Evolutionary conservation across 2,329 filamentous ascomycete species (phyloP).

Genomic region (Aspergillus fumigatiaffinis): DNA sequence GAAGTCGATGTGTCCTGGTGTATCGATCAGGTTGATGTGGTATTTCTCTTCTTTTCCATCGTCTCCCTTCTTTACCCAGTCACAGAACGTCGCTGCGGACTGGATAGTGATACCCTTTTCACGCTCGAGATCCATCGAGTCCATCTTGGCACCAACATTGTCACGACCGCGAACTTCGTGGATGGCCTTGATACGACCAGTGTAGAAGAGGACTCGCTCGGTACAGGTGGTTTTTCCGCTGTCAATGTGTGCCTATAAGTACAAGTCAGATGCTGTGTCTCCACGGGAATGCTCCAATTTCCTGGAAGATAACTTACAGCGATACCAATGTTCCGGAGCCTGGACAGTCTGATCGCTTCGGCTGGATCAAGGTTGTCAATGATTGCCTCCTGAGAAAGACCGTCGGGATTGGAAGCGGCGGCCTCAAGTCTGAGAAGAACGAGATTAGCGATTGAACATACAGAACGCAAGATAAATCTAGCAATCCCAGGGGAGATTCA

Average conservation of each 20-base stretch:
- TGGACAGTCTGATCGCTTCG: slow-evolving; percentile 72
- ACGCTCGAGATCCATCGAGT: slow-evolving; percentile 97
- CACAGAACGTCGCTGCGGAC: slow-evolving; percentile 94
- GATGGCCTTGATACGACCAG: slow-evolving; percentile 91
- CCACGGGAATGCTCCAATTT: background rate
- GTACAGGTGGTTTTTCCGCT: slow-evolving; percentile 96
- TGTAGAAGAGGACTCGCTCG: slow-evolving; percentile 97
- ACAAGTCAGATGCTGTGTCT: background rate
- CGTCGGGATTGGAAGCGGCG: slow-evolving; percentile 54
- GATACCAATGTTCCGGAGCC: slow-evolving; percentile 95
- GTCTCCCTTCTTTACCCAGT: slow-evolving; percentile 81
- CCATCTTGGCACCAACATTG: slow-evolving; percentile 97
- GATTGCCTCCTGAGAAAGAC: slow-evolving; percentile 61
- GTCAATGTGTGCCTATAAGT: slow-evolving; percentile 82
- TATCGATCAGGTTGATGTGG: slow-evolving; percentile 98
- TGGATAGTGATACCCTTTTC: slow-evolving; percentile 99
- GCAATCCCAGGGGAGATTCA: background rate
- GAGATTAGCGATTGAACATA: slow-evolving; percentile 19
- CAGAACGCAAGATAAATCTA: slow-evolving; percentile 9
- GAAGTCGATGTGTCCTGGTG: slow-evolving; percentile 97
- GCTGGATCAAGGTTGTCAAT: slow-evolving; percentile 75
- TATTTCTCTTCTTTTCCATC: slow-evolving; percentile 83
- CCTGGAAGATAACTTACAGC: slow-evolving; percentile 56
- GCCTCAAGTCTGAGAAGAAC: slow-evolving; percentile 48
- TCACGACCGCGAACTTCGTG: slow-evolving; percentile 91